Evolutionary conservation across 2,329 filamentous ascomycete genomes (phyloP), one percentile per base, ranked within the genome.

Genomic region (Aspergillus clavatus): DNA sequence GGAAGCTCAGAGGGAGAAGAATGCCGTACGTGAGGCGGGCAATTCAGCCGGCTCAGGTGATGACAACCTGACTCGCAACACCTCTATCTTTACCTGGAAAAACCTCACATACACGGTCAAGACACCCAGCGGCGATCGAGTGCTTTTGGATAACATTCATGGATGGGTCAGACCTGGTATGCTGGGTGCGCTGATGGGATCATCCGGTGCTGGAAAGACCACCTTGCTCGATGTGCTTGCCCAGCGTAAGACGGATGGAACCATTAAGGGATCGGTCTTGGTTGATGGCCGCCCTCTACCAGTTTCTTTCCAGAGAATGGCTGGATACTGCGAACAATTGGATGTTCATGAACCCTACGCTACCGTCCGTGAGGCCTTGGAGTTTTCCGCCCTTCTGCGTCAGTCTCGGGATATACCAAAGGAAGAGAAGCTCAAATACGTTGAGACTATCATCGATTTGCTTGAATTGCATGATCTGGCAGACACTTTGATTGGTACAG

Each of bases 151-250:
- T 57, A 75, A 82, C n/a, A 78, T 89, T 40, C 81, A 76, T 44
- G 87, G 87, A 0, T 89, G 86, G 58, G 84, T 82, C 1, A 87
- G 87, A 58, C 86, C 86, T 0, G 86, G 87, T 7, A 73, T 83
- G 44, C 79, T 91, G 71, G 79, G 86, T 7, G 87, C 87, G 0
- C 72, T 91, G 0, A 86, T 90, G 72, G 87, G 87, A 19, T 83
- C 83, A 2, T 86, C 80, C 0, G 85, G 84, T n/a, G 86, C 87
- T 3, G 87, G 87, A 3, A 91, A 91, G 65, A 68, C 64, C 0
- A 90, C 87, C 0, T 71, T 91, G 0, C 71, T 91, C 5, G 87
- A 90, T 60, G 86, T 84, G 0, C 69, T 84, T 1, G 81, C 85
- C 0, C 84, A 88, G 54, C 77, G 86, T 1, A 82, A 87, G 57